Percentiles rank a stretch among this genome's conserved stretches.
Conservation (phyloP, 164 flowering plant genomes). For the Chimonanthus salicifolius region DNA sequence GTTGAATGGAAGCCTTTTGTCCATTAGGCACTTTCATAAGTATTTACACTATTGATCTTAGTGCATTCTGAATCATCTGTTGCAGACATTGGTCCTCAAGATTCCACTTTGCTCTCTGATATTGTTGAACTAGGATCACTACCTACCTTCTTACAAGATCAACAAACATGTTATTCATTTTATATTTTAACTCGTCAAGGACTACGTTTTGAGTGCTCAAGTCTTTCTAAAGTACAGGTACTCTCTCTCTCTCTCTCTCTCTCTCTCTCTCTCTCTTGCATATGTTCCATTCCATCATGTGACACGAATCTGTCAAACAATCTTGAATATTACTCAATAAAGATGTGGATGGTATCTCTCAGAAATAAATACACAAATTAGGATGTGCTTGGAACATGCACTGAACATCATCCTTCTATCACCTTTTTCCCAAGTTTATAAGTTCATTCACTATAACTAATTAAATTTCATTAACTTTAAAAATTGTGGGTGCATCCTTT, state of each 20-base stretch:
- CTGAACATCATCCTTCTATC: neutral
- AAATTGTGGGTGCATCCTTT: neutral
- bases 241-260: neutral
- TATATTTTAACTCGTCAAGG: slow-evolving; percentile 75
- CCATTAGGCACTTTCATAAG: neutral
- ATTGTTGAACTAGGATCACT: slow-evolving; percentile 64
- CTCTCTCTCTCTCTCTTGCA: neutral
- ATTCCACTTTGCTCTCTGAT: slow-evolving; percentile 75
- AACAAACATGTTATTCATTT: slow-evolving; percentile 49
- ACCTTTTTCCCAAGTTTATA: no score
- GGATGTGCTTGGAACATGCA: neutral
- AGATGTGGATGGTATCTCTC: neutral
- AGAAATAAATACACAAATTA: no score
- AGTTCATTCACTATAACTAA: neutral
- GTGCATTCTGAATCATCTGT: neutral
- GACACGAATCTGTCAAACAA: neutral
- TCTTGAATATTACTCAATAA: neutral
- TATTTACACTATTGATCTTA: neutral
- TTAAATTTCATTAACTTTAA: neutral
- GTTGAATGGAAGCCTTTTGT: neutral
- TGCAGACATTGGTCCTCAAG: slow-evolving; percentile 92
- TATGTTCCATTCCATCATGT: neutral
- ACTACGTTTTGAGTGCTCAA: slow-evolving; percentile 75
- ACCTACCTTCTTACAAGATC: slow-evolving; percentile 55
- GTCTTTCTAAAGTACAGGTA: slow-evolving; percentile 75